A percentile compares a stretch with the other conserved stretches of the same genome.
Conservation (phyloP, 1,284 basidiomycete species). For the Ceratorhiza oryzae-sativae region DNA sequence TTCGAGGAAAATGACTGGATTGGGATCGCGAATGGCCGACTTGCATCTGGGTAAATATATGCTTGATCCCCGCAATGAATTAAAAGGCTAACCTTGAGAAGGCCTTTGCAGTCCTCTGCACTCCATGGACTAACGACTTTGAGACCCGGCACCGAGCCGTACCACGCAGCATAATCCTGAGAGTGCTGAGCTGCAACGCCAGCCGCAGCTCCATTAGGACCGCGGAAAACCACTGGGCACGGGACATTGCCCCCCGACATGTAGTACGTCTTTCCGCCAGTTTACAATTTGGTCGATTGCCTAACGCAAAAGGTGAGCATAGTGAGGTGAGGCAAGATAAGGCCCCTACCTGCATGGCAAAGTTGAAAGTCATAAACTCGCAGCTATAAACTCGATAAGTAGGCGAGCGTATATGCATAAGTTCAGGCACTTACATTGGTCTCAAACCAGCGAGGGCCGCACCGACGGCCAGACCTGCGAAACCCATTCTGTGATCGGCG, state of each 20-base stretch:
- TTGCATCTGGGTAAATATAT: conserved; percentile 48
- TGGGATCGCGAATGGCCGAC: conserved; percentile 97
- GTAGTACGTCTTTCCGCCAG: conserved; percentile 99
- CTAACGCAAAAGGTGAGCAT: conserved; percentile 51
- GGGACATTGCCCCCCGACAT: conserved; percentile 99
- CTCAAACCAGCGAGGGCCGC: conserved; percentile 93
- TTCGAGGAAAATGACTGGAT: conserved; percentile 98
- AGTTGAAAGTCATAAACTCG: conserved; percentile 99
- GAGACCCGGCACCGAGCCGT: conserved; percentile 93
- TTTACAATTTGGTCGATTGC: conserved; percentile 99
- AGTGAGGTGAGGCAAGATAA: conserved; percentile 42
- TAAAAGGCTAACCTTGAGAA: conserved; percentile 77
- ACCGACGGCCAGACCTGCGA: conserved; percentile 95
- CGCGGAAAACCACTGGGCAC: conserved; percentile 99
- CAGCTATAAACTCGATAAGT: conserved; percentile 62
- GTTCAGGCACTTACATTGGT: conserved; percentile 68
- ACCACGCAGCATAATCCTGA: conserved; percentile 93
- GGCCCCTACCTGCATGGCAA: conserved; percentile 77
- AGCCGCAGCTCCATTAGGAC: conserved; percentile 97
- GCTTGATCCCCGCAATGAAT: conserved; percentile 6
- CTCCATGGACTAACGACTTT: conserved; percentile 98
- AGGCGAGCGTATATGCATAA: conserved; percentile 39
- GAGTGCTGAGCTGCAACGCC: conserved; percentile 97
- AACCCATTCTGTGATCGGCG: conserved; percentile 99
- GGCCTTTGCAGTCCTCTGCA: conserved; percentile 97